phyloP scores from a whole-genome alignment of 2,329 filamentous ascomycete species.

The Aspergillus sp. region DNA sequence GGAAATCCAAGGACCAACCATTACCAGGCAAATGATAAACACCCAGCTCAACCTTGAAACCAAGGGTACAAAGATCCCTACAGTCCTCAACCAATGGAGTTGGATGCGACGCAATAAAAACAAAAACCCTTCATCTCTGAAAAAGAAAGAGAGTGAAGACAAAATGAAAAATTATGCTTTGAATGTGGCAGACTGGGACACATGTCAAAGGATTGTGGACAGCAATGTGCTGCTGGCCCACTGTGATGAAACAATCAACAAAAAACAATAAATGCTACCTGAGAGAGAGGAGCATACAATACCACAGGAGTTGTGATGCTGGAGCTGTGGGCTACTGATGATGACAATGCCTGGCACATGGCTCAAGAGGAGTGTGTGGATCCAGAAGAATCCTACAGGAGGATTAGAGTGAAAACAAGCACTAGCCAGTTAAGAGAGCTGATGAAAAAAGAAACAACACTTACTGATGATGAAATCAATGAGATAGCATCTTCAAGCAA shows the following conservation, averaged over 20 bases:
- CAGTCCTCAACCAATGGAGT: conserved; percentile 2
- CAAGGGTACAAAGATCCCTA: conserved; percentile 1
- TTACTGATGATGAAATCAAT: too few species aligned
- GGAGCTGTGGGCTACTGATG: too few species aligned
- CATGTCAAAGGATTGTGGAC: not conserved
- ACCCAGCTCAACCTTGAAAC: not conserved
- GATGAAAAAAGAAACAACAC: too few species aligned
- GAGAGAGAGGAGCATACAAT: too few species aligned
- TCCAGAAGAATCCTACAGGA: too few species aligned
- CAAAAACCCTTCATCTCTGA: not conserved
- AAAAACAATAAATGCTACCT: conserved; percentile 2
- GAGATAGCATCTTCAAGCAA: too few species aligned
- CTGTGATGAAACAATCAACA: not conserved
- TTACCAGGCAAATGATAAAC: not conserved
- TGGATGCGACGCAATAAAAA: not conserved
- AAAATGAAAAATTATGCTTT: conserved; percentile 1
- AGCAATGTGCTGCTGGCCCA: not conserved
- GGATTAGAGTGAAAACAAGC: too few species aligned
- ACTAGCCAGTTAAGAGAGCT: too few species aligned
- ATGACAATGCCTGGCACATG: too few species aligned
- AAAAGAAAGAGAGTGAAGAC: not conserved
- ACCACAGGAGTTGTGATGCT: too few species aligned
- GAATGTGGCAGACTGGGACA: conserved; percentile 2
- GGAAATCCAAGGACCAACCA: too few species aligned
- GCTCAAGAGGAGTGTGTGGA: too few species aligned